Conservation (phyloP, 129 eudicot genomes). For the Flaveria robusta region DNA sequence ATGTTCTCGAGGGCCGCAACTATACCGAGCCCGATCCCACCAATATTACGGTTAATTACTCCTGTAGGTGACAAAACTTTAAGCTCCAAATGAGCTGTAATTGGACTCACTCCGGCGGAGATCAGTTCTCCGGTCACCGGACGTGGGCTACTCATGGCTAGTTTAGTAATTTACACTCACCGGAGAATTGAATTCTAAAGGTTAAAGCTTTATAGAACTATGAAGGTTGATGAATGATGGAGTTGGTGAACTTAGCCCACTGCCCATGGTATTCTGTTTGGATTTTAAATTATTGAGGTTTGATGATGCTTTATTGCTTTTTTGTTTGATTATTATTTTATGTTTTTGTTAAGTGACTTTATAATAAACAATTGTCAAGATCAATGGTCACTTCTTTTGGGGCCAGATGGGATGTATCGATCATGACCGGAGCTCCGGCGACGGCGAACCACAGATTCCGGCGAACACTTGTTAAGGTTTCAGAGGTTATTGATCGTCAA, state of each 20-base stretch:
- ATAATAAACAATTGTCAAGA: constrained; percentile 11
- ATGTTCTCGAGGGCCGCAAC: constrained; percentile 67
- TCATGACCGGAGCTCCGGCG: constrained; percentile 22
- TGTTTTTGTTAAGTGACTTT: background rate
- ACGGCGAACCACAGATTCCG: constrained; percentile 27
- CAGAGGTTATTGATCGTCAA: constrained; percentile 12
- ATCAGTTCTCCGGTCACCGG: constrained; percentile 54
- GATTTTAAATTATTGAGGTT: constrained; percentile 29
- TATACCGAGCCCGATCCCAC: constrained; percentile 74
- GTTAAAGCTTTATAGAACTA: constrained; percentile 16
- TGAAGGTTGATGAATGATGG: constrained; percentile 23
- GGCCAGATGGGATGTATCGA: constrained; percentile 29
- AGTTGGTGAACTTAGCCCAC: constrained; percentile 70
- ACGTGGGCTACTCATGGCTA: constrained; percentile 53
- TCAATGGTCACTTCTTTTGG: constrained; percentile 19
- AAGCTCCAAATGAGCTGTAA: constrained; percentile 43
- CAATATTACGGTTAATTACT: constrained; percentile 43
- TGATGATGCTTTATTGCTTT: background rate
- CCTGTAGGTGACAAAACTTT: constrained; percentile 59
- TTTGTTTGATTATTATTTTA: constrained; percentile 20
- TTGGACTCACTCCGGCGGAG: constrained; percentile 51
- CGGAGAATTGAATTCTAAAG: background rate
- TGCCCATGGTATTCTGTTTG: constrained; percentile 44
- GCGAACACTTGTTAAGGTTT: constrained; percentile 33
- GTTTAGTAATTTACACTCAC: background rate